These are phyloP conservation scores for Iris pallida DNA, from an alignment of 116 monocot species.

Conservation along the genomic window DNA sequence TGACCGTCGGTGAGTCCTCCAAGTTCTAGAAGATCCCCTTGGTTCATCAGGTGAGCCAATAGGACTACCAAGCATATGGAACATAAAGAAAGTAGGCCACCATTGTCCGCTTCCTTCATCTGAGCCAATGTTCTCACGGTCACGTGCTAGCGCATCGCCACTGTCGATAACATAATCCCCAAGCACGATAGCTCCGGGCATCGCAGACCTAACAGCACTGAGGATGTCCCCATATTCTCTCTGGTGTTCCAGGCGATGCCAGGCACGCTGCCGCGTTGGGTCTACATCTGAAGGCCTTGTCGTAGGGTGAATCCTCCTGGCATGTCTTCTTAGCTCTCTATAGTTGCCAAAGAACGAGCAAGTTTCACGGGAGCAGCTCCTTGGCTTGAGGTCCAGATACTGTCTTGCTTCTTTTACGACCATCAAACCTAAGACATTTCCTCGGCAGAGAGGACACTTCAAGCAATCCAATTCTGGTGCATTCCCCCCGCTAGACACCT, in stretches of 20 bases:
- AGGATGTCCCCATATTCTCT: slow-evolving; percentile 66
- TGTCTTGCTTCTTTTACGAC: slow-evolving; percentile 58
- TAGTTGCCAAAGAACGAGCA: slow-evolving; percentile 73
- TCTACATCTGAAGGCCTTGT: slow-evolving; percentile 68
- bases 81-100: slow-evolving; percentile 56
- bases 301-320: slow-evolving; percentile 58
- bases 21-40: slow-evolving; percentile 28
- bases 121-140: slow-evolving; percentile 16
- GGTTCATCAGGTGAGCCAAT: slow-evolving; percentile 26
- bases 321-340: slow-evolving; percentile 68
- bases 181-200: slow-evolving; percentile 67
- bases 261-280: slow-evolving; percentile 58
- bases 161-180: slow-evolving; percentile 74
- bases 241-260: slow-evolving; percentile 59
- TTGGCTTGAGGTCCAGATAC: slow-evolving; percentile 56
- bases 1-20: slow-evolving; percentile 35
- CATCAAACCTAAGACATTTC: slow-evolving; percentile 49
- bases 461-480: slow-evolving; percentile 13
- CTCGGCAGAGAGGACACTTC: slow-evolving; percentile 75
- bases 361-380: slow-evolving; percentile 62
- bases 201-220: slow-evolving; percentile 61
- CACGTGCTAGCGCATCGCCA: slow-evolving; percentile 18
- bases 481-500: neutral
- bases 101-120: slow-evolving; percentile 28
- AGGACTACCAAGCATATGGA: slow-evolving; percentile 50